Evolutionary conservation across 2,329 filamentous ascomycete species (phyloP).

Genomic region (Clarireedia monteithiana): DNA sequence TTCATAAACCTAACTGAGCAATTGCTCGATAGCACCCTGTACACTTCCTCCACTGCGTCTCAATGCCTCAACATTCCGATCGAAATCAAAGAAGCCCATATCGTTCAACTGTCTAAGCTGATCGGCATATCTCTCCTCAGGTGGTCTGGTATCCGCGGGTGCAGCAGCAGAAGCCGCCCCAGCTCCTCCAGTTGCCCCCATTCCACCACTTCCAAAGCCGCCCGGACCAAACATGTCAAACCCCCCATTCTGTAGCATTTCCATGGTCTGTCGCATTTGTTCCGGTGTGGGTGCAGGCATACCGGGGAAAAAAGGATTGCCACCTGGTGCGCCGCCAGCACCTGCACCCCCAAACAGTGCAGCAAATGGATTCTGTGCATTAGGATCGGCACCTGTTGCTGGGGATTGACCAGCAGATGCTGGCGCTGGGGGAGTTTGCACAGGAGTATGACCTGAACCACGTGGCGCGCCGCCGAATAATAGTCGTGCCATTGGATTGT

Average conservation of each 20-base stretch:
- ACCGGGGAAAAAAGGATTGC: constrained; percentile 35
- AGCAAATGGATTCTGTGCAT: constrained; percentile 58
- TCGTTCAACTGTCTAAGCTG: constrained; percentile 92
- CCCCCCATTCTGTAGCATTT: constrained; percentile 28
- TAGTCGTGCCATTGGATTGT: constrained; percentile 56
- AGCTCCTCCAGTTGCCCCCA: constrained; percentile 35
- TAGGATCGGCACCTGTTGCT: constrained; percentile 21
- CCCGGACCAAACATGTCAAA: constrained; percentile 17
- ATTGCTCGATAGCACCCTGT: constrained; percentile 78
- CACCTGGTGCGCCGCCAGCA: constrained; percentile 21
- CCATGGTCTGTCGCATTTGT: constrained; percentile 46
- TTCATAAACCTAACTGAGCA: constrained; percentile 36
- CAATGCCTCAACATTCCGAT: constrained; percentile 82
- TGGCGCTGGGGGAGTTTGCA: constrained; percentile 26
- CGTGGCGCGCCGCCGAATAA: constrained; percentile 34
- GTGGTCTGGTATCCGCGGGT: constrained; percentile 75
- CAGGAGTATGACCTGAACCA: constrained; percentile 20
- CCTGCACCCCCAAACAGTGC: constrained; percentile 48
- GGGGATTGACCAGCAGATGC: constrained; percentile 19
- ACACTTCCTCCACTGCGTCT: constrained; percentile 87
- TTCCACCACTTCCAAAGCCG: constrained; percentile 2
- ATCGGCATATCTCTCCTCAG: constrained; percentile 86
- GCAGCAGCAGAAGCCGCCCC: constrained; percentile 37
- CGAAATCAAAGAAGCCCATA: constrained; percentile 98
- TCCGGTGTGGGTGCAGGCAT: constrained; percentile 47